Base-by-base conservation (phyloP, 345 rosid genomes). In the Sonneratia caseolaris region DNA sequence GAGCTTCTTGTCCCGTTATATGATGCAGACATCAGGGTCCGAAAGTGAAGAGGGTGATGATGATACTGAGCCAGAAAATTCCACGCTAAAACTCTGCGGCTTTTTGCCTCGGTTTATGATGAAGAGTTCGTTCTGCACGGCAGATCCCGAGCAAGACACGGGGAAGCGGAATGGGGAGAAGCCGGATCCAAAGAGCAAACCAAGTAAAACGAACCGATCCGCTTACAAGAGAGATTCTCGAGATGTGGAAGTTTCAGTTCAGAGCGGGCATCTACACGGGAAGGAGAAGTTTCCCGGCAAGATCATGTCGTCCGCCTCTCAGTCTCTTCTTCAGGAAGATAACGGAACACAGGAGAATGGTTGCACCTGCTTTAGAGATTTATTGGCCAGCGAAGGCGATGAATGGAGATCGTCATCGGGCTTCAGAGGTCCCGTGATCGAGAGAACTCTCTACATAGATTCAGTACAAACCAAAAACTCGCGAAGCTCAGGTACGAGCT, bases 361-460 rank as follows among this genome's bases (percentile, higher is more conserved):
- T 27, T 66, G 78, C 69, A 80, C 61, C 55, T 86, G 40, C 75
- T 82, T 87, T 62, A 55, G 70, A 64, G 85, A 89, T 53, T 78
- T 88, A 37, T 75, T 91, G 82, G 86, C 88, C 19, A 67, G 35
- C 5, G 87, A 88, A 72, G 84, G 82, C 37, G 74, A 69, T 42
- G 82, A 80, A 57, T 79, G 82, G 86, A 71, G 85, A 72, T 62
- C 66, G 19, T 27, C 38, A 0, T 70, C 81, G 71, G 81, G 73
- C 15, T 70, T 76, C 14, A 81, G 73, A 40, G 76, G 71, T 75
- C 87, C 84, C 5, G 76, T 78, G 43, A 74, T 67, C 2, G 97
- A 94, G 87, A 94, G 88, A 79, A 88, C 96, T 73, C 78, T 91
- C 76, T 89, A 89, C 80, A 77, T 91, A 72, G 98, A 93, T 81